Conservation (phyloP, 2,329 filamentous ascomycete genomes). For the Westerdykella ornata region DNA sequence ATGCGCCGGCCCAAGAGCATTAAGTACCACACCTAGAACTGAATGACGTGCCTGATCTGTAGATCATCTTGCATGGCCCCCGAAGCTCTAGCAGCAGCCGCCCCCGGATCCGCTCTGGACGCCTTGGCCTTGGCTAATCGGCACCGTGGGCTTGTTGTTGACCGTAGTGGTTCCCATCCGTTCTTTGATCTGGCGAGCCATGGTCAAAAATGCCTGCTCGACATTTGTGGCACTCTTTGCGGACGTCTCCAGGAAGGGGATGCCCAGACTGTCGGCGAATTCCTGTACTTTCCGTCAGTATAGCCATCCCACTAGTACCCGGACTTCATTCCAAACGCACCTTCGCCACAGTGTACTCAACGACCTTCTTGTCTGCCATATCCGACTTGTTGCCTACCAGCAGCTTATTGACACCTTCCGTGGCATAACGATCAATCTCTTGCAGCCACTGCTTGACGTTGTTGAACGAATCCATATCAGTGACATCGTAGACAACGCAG, state of each 20-base stretch:
- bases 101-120: slow-evolving; percentile 80
- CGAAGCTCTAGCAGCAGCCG: slow-evolving; percentile 72
- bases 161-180: slow-evolving; percentile 95
- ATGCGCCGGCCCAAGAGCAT: slow-evolving; percentile 24
- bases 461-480: slow-evolving; percentile 99
- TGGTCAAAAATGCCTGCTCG: slow-evolving; percentile 98
- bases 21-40: slow-evolving; percentile 22
- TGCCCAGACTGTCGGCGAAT: slow-evolving; percentile 96
- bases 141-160: slow-evolving; percentile 98
- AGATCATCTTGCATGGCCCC: slow-evolving; percentile 12
- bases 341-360: slow-evolving; percentile 99
- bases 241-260: slow-evolving; percentile 98
- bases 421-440: slow-evolving; percentile 97
- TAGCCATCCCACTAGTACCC: background rate
- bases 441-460: slow-evolving; percentile 99
- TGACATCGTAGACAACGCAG: slow-evolving; percentile 99
- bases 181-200: slow-evolving; percentile 99
- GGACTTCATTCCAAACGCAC: slow-evolving; percentile 47
- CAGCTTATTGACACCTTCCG: slow-evolving; percentile 98
- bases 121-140: slow-evolving; percentile 89
- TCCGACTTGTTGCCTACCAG: slow-evolving; percentile 99
- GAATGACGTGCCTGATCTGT: slow-evolving; percentile 26
- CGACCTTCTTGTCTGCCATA: slow-evolving; percentile 99
- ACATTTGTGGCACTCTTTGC: slow-evolving; percentile 99
- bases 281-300: slow-evolving; percentile 54